Evolutionary conservation across 805 yeast genomes (phyloP), one percentile per base, ranked within the genome.

Genomic region (Metschnikowia lachancei): DNA sequence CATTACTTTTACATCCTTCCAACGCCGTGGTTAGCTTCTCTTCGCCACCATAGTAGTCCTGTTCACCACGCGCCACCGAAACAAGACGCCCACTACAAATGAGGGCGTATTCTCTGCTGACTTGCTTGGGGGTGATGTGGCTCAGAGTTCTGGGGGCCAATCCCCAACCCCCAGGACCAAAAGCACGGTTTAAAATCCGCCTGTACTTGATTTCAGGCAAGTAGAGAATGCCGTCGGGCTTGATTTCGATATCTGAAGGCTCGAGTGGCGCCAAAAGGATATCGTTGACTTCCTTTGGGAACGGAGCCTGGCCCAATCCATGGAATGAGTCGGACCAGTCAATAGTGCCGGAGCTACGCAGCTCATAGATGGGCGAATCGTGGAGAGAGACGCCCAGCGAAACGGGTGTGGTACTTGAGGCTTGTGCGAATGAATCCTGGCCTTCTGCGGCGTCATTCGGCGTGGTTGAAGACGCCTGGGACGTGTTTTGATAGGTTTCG

Each of bases 91-190:
- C 98, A 48, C 85, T 81, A 55, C 96, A 85, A 3, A 94, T 75
- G 42, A 94, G 70, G 0, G 88, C 97, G 61, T 89, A 94, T 62
- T 94, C 99, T 53, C 98, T 76, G 10, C 96, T 88, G 28, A 94
- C 82, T 41, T 82, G 75, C 51, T 78, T 81, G 26, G 82, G 77
- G 1, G 95, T 85, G 28, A 94, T 81, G 43, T 80, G 71, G 0
- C 96, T 85, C 53, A 87, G 92, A 0, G 95, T 82, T 46, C 99
- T 73, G 10, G 99, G 98, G 0, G 95, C 96, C 46, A 94, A 72
- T 0, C 98, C 98, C 99, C 99, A 94, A 1, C 95, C 97, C 22
- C 99, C 99, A 6, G 99, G 97, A 3, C 99, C 99, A 72, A 94
- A 92, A 0, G 98, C 95, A 32, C 76, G 75, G 66, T 92, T 92